A percentile compares a stretch with the other conserved stretches of the same genome.
Evolutionary conservation across 169 alveolate species (phyloP).

Genomic region (Plasmodium billcollinsi): DNA sequence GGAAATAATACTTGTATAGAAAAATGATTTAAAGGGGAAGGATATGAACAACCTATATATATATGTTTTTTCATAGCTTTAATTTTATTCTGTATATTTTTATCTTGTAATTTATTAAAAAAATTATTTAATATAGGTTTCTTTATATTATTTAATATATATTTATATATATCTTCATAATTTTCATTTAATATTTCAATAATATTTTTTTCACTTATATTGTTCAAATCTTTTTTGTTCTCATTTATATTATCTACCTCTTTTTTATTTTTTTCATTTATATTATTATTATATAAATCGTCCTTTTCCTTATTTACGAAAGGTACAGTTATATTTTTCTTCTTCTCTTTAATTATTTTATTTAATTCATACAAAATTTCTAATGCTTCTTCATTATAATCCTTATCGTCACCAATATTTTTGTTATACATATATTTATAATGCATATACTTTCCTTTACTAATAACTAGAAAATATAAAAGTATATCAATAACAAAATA

Average conservation of each 20-base stretch:
- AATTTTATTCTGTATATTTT: slow-evolving; percentile 51
- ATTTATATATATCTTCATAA: slow-evolving; percentile 65
- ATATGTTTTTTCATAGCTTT: slow-evolving; percentile 49
- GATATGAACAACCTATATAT: slow-evolving; percentile 60
- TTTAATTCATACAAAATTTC: slow-evolving; percentile 49
- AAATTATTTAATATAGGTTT: slow-evolving; percentile 38
- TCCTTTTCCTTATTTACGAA: slow-evolving; percentile 2
- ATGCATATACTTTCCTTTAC: slow-evolving; percentile 69
- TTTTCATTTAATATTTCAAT: slow-evolving; percentile 57
- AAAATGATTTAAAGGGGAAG: slow-evolving; percentile 76
- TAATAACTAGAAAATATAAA: slow-evolving; percentile 58
- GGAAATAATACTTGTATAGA: slow-evolving; percentile 73
- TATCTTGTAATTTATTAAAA: slow-evolving; percentile 60
- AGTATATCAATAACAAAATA: slow-evolving; percentile 47
- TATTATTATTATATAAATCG: slow-evolving; percentile 40
- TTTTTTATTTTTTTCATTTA: slow-evolving; percentile 20
- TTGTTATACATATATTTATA: slow-evolving; percentile 62
- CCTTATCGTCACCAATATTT: slow-evolving; percentile 2
- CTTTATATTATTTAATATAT: slow-evolving; percentile 28
- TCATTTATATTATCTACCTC: background rate
- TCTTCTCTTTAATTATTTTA: slow-evolving; percentile 55
- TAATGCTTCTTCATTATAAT: slow-evolving; percentile 64
- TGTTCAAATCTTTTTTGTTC: slow-evolving; percentile 16
- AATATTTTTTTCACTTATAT: slow-evolving; percentile 65
- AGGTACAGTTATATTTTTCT: slow-evolving; percentile 9